Evolutionary conservation across 768 basidiomycete genomes (phyloP), one percentile per base, ranked within the genome.

Genomic region (Coprinellus micaceus): DNA sequence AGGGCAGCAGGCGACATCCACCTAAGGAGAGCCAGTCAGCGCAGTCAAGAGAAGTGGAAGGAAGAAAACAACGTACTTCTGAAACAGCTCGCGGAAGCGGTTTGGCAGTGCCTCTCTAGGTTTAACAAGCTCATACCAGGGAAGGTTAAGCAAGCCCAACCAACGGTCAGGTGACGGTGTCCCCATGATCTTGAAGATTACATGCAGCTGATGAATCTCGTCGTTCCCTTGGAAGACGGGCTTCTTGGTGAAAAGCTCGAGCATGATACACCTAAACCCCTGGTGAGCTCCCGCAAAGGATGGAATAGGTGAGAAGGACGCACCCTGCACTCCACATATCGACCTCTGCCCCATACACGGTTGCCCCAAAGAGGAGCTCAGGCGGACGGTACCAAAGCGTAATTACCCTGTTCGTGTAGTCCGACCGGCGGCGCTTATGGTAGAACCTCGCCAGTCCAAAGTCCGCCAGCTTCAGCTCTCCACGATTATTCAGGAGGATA

Each of bases 291-390:
- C 22, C 5, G 17, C 50, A 6, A 47, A 21, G 10, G 10, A 36
- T 25, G 52, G 12, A 30, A 36, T 33, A 12, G 7, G 13, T 48
- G 2, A 10, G n/a, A n/a, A n/a, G 39, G 29, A 72, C 81, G 62
- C 73, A 96, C 94, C 97, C 97, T 40, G 97, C 97, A 69, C 94
- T 96, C 97, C 97, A 99, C 88, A 98, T 97, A 66, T 99, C 97
- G 22, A 99, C 96, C 66, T 96, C 95, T 4, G 94, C 88, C 2
- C 94, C 95, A 73, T 99, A 99, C 12, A 94, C 84, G 0, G 97
- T 99, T 28, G 94, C 91, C 26, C 97, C 97, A 64, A 98, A 87
- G 39, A 99, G 73, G 21, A 99, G 77, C 66, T 99, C 97, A 10
- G 96, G 97, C 4, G 94, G 91, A 55, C 97, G 82, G 71, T 99